phyloP scores from a whole-genome alignment of 331 rosid species.

The Acacia pycnantha region DNA sequence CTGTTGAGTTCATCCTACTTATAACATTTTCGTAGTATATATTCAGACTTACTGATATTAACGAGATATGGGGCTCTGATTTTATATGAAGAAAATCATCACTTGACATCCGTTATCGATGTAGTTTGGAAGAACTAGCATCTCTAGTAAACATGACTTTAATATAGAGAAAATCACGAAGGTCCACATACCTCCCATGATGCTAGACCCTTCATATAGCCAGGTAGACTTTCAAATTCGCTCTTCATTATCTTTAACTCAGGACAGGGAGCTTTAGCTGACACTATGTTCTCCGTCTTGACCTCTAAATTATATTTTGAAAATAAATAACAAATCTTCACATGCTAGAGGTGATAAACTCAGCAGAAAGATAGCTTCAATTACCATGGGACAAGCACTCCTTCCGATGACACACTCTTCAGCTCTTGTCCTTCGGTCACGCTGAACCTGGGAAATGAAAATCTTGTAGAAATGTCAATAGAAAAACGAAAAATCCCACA shows the following conservation, averaged over 20 bases:
- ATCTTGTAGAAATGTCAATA: constrained; percentile 10
- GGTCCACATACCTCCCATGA: constrained; percentile 81
- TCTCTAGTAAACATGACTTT: background rate
- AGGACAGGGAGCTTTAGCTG: constrained; percentile 31
- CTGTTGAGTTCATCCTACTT: background rate
- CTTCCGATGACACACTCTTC: constrained; percentile 24
- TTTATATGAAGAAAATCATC: background rate
- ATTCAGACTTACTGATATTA: background rate
- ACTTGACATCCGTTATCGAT: background rate
- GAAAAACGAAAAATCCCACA: constrained; percentile 9
- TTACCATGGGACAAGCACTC: constrained; percentile 25
- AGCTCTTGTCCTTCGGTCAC: constrained; percentile 29
- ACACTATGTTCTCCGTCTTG: constrained; percentile 25
- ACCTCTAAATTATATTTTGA: constrained; percentile 12
- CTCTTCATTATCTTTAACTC: constrained; percentile 48
- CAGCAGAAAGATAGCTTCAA: background rate
- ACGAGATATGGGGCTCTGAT: background rate
- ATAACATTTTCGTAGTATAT: background rate
- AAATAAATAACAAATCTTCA: background rate
- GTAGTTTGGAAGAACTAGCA: background rate
- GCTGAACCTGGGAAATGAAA: constrained; percentile 31
- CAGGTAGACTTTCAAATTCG: constrained; percentile 75
- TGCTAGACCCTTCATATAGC: constrained; percentile 76
- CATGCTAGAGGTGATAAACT: constrained; percentile 1
- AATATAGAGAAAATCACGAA: constrained; percentile 5